These are phyloP conservation scores for Podaxis rugospora DNA, from an alignment of 768 basidiomycete genomes.

Conservation along the genomic window DNA sequence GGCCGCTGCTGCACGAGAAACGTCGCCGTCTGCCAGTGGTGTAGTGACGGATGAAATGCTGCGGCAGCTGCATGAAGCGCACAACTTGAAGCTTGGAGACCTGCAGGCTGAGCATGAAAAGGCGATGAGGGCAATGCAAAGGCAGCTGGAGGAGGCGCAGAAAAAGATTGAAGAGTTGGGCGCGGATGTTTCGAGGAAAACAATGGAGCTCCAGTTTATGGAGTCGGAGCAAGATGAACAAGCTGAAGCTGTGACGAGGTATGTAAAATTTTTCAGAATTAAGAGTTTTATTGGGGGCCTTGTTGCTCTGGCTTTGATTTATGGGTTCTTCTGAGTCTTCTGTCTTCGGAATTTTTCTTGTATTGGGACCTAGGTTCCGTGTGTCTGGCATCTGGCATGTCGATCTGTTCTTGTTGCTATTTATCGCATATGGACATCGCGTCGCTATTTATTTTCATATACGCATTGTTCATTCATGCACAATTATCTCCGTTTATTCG, in stretches of 20 bases:
- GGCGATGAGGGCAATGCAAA: constrained; percentile 43
- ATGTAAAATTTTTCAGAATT: constrained; percentile 41
- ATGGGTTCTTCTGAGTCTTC: constrained; percentile 36
- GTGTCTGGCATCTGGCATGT: constrained; percentile 1
- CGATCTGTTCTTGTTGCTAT: constrained; percentile 5
- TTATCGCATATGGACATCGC: constrained; percentile 5
- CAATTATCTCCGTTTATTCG: constrained; percentile 19
- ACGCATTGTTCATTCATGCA: neutral
- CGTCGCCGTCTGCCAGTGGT: constrained; percentile 33
- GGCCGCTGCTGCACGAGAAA: constrained; percentile 17
- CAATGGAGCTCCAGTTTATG: constrained; percentile 78
- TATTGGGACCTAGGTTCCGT: neutral
- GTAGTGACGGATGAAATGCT: constrained; percentile 71
- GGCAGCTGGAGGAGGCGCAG: constrained; percentile 53
- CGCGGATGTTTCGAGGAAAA: constrained; percentile 60
- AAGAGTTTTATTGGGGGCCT: constrained; percentile 51
- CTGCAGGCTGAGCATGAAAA: constrained; percentile 65
- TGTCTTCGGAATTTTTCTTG: neutral
- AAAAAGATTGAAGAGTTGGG: constrained; percentile 49
- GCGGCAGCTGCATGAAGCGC: constrained; percentile 75
- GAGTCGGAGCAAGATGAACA: constrained; percentile 78
- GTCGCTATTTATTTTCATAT: neutral
- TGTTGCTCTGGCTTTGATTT: constrained; percentile 51
- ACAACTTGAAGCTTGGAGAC: constrained; percentile 77
- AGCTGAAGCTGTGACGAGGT: constrained; percentile 12